Conservation (phyloP, 306 rosid genomes). For the Corylus americana region DNA sequence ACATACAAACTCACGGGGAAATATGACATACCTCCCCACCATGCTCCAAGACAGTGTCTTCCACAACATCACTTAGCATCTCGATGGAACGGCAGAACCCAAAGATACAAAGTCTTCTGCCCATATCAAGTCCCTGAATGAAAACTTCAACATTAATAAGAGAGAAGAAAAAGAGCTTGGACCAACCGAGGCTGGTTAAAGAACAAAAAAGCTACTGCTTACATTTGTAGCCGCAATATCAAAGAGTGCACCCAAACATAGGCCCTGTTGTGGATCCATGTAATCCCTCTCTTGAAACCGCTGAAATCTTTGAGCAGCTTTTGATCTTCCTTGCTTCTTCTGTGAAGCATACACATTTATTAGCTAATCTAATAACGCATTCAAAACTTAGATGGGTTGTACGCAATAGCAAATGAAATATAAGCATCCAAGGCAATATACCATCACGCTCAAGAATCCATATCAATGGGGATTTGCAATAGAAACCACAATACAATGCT, state of each 20-base stretch:
- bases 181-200: conserved; percentile 2
- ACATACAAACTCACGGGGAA: not conserved
- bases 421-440: conserved; percentile 14
- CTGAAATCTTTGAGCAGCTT: conserved; percentile 54
- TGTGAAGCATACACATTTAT: conserved; percentile 38
- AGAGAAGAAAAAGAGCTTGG: conserved; percentile 8
- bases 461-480: conserved; percentile 5
- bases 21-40: conserved; percentile 85
- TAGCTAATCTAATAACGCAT: conserved; percentile 24
- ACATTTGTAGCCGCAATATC: conserved; percentile 98
- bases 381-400: conserved; percentile 18
- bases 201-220: conserved; percentile 24
- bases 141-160: conserved; percentile 24
- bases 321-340: conserved; percentile 73
- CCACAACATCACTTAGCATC: conserved; percentile 96
- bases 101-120: conserved; percentile 84
- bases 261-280: conserved; percentile 88
- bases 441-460: conserved; percentile 20
- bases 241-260: conserved; percentile 91
- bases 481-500: not conserved
- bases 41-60: conserved; percentile 88
- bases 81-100: conserved; percentile 97
- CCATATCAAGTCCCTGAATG: conserved; percentile 86
- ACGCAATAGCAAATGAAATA: conserved; percentile 19
- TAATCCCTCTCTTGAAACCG: conserved; percentile 84